These are phyloP conservation scores for Populus tomentosa DNA, from an alignment of 441 rosid species.

Conservation along the genomic window DNA sequence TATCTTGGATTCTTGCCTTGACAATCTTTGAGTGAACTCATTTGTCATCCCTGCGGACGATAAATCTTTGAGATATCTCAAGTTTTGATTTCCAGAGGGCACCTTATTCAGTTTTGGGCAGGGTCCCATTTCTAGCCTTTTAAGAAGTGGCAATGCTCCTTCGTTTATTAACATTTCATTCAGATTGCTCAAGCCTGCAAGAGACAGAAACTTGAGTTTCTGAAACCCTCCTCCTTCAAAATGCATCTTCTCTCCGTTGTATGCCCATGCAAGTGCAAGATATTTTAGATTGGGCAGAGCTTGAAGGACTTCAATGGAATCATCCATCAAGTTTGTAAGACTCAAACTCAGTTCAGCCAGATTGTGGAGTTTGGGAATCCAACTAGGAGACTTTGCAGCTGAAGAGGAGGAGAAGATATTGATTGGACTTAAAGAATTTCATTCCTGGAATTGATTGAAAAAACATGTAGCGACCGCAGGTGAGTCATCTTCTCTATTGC, in stretches of 20 bases:
- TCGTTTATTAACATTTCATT: background rate
- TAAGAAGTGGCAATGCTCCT: conserved; percentile 5
- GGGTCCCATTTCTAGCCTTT: background rate
- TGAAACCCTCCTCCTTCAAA: background rate
- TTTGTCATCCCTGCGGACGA: no score
- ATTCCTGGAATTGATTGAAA: background rate
- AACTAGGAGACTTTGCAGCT: background rate
- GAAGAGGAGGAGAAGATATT: background rate
- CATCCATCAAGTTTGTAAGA: background rate
- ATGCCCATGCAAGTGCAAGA: background rate
- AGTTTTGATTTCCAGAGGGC: background rate
- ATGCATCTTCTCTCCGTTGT: conserved; percentile 2
- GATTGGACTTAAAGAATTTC: background rate
- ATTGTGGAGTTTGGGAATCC: background rate
- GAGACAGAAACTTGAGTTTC: background rate
- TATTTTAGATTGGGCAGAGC: background rate
- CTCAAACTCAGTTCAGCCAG: background rate
- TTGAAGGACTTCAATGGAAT: background rate
- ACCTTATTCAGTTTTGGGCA: background rate
- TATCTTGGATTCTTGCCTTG: no score
- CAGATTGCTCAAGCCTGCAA: background rate
- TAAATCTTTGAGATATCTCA: background rate
- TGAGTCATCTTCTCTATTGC: background rate
- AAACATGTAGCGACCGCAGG: background rate
- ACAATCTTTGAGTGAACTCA: no score